Evolutionary conservation across 2,329 filamentous ascomycete species (phyloP), one percentile per base, ranked within the genome.

Genomic region (Nothophoma quercina): DNA sequence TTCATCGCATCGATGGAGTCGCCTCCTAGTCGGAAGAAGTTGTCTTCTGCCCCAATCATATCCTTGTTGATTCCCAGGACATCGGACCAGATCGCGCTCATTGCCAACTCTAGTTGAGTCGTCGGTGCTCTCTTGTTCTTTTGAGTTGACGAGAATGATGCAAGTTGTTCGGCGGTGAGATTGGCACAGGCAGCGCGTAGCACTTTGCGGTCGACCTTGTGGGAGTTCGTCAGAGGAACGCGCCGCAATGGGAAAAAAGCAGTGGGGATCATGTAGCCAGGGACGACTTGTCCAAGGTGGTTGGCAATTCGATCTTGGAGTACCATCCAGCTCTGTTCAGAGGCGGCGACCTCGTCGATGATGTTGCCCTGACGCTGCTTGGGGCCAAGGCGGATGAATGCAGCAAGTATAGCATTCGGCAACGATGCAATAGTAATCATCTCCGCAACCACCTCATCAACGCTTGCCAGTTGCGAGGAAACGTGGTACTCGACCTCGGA

Each of bases 261-360:
- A 12, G 68, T 67, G 7, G 75, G 75, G 30, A 76, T 67, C 72
- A 77, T 74, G 51, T 70, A 69, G 25, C 62, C 53, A 0, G 74
- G 71, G 5, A 76, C 21, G 32, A 26, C 22, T 15, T 32, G 33
- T 36, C 15, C 30, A 22, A 46, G 25, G 12, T 26, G 25, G 25
- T 26, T 26, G 25, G 12, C 25, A 26, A 26, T 26, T 26, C 25
- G 25, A 51, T 15, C 26, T n/a, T 21, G n/a, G 42, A 29, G 36
- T 45, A 33, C 22, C 18, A 15, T 41, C 25, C 22, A 28, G 12
- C 38, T 16, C n/a, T 41, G 22, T 8, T 15, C 38, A 18, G 38
- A 26, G 23, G 15, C 33, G 16, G 15, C 15, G 19, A 36, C 16
- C 33, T 16, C 15, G n/a, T 23, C 12, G 35, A 39, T 19, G 23